Percentiles rank a stretch among this genome's conserved stretches.
phyloP scores from a whole-genome alignment of 257 asterid genomes.

The Thymus mandschuricus region DNA sequence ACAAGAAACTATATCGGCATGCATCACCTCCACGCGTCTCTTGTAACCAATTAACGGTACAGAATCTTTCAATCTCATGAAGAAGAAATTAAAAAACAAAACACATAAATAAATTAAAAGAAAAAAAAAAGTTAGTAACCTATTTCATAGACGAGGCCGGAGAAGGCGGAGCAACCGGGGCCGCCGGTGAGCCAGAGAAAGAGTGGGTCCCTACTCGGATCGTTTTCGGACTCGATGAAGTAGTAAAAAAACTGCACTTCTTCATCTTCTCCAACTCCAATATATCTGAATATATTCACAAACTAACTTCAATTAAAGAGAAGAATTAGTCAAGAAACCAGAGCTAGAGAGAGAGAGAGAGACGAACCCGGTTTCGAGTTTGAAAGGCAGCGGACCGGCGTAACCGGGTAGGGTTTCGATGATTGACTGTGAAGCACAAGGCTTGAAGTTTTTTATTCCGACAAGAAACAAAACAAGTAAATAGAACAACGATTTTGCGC shows the following conservation, averaged over 20 bases:
- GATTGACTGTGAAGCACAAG: conserved; percentile 15
- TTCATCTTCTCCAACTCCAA: conserved; percentile 52
- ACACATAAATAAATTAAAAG: no score
- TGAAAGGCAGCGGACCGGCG: conserved; percentile 42
- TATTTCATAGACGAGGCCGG: conserved; percentile 43
- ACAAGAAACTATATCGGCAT: no score
- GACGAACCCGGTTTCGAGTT: conserved; percentile 62
- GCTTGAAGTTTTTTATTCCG: neutral
- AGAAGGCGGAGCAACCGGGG: conserved; percentile 72
- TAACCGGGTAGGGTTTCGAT: conserved; percentile 39
- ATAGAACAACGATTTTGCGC: neutral
- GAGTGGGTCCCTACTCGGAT: conserved; percentile 52
- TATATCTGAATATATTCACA: conserved; percentile 38
- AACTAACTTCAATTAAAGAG: neutral
- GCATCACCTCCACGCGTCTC: no score
- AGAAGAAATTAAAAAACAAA: neutral
- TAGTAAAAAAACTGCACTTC: conserved; percentile 56
- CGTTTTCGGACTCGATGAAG: conserved; percentile 53
- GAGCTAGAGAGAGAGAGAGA: neutral
- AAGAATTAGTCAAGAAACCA: neutral
- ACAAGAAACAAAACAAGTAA: neutral
- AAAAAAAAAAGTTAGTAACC: neutral
- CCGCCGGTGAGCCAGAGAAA: conserved; percentile 71
- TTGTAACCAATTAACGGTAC: no score
- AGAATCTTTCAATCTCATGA: no score